Base-by-base conservation (phyloP, 2,329 filamentous ascomycete species). In the Clonostachys solani region DNA sequence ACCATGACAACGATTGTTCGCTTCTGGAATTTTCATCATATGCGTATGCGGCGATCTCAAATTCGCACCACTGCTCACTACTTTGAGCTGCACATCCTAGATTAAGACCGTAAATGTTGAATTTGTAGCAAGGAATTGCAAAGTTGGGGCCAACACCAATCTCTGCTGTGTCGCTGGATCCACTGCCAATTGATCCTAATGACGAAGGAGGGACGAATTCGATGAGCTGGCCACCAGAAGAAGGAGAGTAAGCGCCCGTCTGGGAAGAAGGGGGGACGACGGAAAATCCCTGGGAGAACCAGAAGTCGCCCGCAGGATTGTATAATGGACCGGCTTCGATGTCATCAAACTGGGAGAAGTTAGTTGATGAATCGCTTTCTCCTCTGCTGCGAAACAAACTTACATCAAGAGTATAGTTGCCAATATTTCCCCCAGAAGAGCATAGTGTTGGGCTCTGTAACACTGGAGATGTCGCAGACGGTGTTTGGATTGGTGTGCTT, bases 271-370 rank as follows among this genome's bases (percentile, higher is more conserved):
- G 63, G 4, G 68, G 66, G 2, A 62, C 61, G 42, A 71, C 56
- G 6, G 68, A 54, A 47, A 71, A 71, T 3, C 68, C 68, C 48
- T 67, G 59, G 23, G 68, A 71, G 47, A 71, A 71, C 68, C 68
- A 71, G 29, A 70, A 58, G 42, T 67, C 63, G 7, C 64, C 59
- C 16, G 60, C 56, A 2, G 68, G 68, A 18, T 71, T 71, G 54
- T 68, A 66, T 3, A 71, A 55, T 10, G 67, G 67, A 0, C 68
- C 68, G 8, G 60, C 49, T n/a, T 57, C 58, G 6, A 60, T 48
- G 15, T 59, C 54, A 46, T 71, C 67, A 48, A 71, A 71, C 68
- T 71, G 44, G 17, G 36, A 2, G 12, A 13, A 16, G 49, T 38
- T 38, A 38, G 59, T 50, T 63, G 53, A 33, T 6, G 2, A 13